These are phyloP conservation scores for Trapa bicornis DNA, from an alignment of 345 rosid genomes.

Conservation along the genomic window DNA sequence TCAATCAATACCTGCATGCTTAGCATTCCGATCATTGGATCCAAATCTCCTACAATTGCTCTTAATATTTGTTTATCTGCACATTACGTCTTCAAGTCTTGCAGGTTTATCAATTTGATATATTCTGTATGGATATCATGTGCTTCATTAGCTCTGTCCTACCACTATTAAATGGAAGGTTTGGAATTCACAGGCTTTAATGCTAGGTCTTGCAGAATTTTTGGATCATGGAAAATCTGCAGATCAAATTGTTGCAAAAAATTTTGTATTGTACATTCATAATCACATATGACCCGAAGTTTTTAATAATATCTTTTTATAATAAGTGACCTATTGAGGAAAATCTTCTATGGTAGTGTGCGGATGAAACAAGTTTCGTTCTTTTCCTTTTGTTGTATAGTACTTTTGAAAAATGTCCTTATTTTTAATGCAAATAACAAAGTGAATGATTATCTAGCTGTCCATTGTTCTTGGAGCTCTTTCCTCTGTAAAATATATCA, in stretches of 20 bases:
- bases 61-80: slow-evolving; percentile 6
- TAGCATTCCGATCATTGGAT: slow-evolving; percentile 1
- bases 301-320: neutral
- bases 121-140: slow-evolving; percentile 14
- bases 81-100: slow-evolving; percentile 20
- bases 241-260: neutral
- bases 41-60: neutral
- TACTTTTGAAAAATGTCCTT: neutral
- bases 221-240: neutral
- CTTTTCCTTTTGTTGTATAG: neutral
- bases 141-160: slow-evolving; percentile 18
- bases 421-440: neutral
- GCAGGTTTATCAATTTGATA: slow-evolving; percentile 23
- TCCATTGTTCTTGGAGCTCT: neutral
- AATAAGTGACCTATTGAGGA: neutral
- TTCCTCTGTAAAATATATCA: neutral
- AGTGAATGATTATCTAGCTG: neutral
- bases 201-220: neutral
- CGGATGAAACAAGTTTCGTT: no score
- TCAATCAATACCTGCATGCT: neutral
- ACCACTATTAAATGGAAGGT: slow-evolving; percentile 29
- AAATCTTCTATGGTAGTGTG: no score
- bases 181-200: slow-evolving; percentile 15
- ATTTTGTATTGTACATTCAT: neutral
- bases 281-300: neutral